phyloP scores from a whole-genome alignment of 164 flowering plant species.

The Aristolochia contorta region DNA sequence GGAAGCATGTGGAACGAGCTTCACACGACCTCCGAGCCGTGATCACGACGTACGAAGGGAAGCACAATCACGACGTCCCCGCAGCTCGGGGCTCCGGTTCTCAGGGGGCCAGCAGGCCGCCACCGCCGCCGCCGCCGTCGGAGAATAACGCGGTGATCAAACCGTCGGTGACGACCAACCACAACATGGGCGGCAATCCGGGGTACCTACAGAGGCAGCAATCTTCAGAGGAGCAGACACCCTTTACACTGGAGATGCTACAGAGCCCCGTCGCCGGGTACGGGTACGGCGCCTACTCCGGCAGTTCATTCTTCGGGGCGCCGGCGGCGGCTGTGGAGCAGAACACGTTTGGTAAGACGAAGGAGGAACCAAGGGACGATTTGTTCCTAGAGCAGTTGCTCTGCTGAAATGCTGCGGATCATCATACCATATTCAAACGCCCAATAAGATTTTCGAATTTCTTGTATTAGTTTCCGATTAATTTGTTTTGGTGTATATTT shows the following conservation, averaged over 20 bases:
- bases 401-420: conserved; percentile 4
- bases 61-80: conserved; percentile 92
- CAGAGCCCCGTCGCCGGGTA: conserved; percentile 14
- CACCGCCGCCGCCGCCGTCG: conserved; percentile 17
- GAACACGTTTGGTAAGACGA: conserved; percentile 7
- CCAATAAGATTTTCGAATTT: neutral
- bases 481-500: conserved; percentile 9
- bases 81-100: conserved; percentile 66
- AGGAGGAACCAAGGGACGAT: conserved; percentile 19
- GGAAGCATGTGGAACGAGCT: conserved; percentile 87
- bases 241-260: conserved; percentile 40
- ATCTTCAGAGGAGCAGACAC: conserved; percentile 15
- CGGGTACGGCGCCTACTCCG: conserved; percentile 6
- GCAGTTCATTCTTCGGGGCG: neutral
- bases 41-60: conserved; percentile 86
- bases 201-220: neutral
- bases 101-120: conserved; percentile 21
- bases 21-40: conserved; percentile 71
- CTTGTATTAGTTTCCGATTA: neutral
- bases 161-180: conserved; percentile 24
- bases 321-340: conserved; percentile 3
- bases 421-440: neutral
- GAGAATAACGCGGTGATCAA: conserved; percentile 23
- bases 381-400: conserved; percentile 12
- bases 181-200: conserved; percentile 27